Evolutionary conservation across 106 monocot genomes (phyloP), one percentile per base, ranked within the genome.

Genomic region (Hemerocallis citrina): DNA sequence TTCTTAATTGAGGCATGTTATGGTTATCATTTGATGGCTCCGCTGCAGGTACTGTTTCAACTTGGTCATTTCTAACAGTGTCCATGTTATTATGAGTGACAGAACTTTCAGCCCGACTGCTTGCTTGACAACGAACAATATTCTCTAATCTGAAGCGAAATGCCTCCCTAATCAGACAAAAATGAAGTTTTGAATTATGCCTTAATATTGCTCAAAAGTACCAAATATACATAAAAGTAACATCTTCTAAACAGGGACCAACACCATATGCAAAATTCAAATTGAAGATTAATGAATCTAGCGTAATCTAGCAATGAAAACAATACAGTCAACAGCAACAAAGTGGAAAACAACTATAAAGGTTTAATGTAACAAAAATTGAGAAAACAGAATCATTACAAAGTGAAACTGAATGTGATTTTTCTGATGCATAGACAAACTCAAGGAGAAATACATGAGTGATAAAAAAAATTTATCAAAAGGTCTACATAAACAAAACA

Each of bases 91-190:
- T n/a, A 65, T 64, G 62, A 69, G 61, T 35, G 41, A 44, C 45
- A 16, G 61, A 61, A 76, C 40, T 67, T 57, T 78, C 82, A 58
- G 56, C 52, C n/a, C 81, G 80, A 30, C 55, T 68, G 70, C 35
- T 74, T 13, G 68, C 72, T 75, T 88, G 96, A 75, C 79, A 72
- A 64, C 60, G 67, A 13, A 77, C 81, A 70, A 73, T 65, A 58
- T 75, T 82, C 74, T 88, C 81, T 52, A 81, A 73, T 77, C 96
- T 92, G 82, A 81, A 80, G 65, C 74, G 80, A 69, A 92, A 88
- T 68, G 73, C 91, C 54, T 85, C 85, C 73, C 91, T 88, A 49
- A 46, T 72, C 52, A 68, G 34, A 67, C 45, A 56, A 52, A 55
- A 48, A 61, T 32, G 21, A 52, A 29, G 37, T 28, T 50, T 21